Base-by-base conservation (phyloP, 345 rosid species). In the Salix caprea region DNA sequence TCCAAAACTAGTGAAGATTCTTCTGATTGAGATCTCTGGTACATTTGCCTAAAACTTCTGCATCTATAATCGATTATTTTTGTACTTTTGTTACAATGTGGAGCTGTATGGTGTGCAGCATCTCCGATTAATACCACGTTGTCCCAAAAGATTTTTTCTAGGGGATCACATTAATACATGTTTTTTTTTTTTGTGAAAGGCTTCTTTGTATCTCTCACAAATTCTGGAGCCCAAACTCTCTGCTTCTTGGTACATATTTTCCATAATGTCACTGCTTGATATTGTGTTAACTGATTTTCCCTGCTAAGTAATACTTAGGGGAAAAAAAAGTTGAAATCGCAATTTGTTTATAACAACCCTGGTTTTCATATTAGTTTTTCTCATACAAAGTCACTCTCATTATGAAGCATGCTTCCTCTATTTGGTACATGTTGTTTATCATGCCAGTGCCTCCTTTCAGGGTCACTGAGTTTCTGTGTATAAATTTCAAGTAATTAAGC, bases 31-130 rank as follows among this genome's bases (percentile, higher is more conserved):
- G 36, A 34, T 34, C 36, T 34, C 0, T 34, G 36, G 36, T 34
- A 34, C 36, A 90, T 60, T 85, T 82, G 30, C 94, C 93, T 39
- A 92, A 80, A 48, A 87, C 88, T 65, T 77, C 86, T 8, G 93
- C 93, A 78, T 94, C 98, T 46, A 87, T 26, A 74, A 92, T 39
- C 10, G 93, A 90, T 94, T 32, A 92, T 90, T 87, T 92, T 94
- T 44, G 94, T 94, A 82, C 98, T 94, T 85, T 96, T 83, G 60
- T 84, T 19, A 12, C 94, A 89, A 69, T 92, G 96, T 72, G 98
- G 97, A 39, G 91, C 87, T 1, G 89, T 87, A 10, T 97, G 96
- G 76, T 92, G 98, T 62, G 98, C 93, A 0, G 97, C 93, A 56
- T 94, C 98, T 44, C 96, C 96, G 0, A 89, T 76, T 21, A 92